phyloP scores from a whole-genome alignment of 1,139 yeast species.

The Sugiyamaella pinicola region DNA sequence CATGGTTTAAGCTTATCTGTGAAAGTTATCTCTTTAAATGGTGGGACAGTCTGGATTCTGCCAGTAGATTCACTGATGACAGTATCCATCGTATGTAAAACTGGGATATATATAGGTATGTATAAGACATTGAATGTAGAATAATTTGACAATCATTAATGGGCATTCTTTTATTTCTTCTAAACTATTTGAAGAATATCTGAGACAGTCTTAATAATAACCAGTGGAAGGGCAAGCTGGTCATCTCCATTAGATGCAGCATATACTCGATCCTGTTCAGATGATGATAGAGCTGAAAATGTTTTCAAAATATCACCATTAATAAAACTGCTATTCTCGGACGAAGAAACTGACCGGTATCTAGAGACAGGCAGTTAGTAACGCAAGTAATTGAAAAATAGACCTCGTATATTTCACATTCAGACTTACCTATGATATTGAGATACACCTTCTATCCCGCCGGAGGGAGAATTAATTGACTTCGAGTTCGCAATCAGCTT shows the following conservation, averaged over 20 bases:
- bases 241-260: not conserved
- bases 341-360: constrained; percentile 4
- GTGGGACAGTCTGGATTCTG: constrained; percentile 79
- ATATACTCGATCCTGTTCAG: constrained; percentile 2
- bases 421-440: constrained; percentile 6
- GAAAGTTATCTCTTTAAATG: constrained; percentile 86
- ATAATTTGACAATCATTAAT: too few species aligned
- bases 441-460: constrained; percentile 3
- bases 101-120: not conserved
- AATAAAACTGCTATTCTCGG: not conserved
- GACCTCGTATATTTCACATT: not conserved
- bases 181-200: constrained; percentile 1
- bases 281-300: not conserved
- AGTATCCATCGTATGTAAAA: constrained; percentile 35
- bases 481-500: constrained; percentile 6
- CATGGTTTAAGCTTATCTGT: constrained; percentile 97
- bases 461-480: constrained; percentile 7
- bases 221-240: not conserved
- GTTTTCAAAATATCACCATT: constrained; percentile 9
- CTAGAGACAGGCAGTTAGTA: not conserved
- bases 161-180: too few species aligned
- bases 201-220: not conserved
- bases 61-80: constrained; percentile 47
- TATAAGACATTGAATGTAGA: constrained; percentile 7
- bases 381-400: too few species aligned